phyloP scores from a whole-genome alignment of 1,284 basidiomycete genomes.

The Trichosporon sp. region DNA sequence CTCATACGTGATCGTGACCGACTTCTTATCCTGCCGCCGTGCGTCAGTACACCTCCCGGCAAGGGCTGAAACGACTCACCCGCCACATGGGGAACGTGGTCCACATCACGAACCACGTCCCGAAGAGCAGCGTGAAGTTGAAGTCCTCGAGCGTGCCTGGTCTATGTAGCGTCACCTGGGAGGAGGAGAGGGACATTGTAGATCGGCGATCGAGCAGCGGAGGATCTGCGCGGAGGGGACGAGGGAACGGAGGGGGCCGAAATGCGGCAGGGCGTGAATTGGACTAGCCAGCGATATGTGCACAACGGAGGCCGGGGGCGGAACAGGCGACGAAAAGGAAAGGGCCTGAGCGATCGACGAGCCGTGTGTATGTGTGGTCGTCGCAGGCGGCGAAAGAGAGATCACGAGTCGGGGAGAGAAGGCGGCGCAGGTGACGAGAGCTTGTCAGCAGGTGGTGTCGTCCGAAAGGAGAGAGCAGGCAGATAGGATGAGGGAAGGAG shows the following conservation, averaged over 20 bases:
- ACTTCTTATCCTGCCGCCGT: slow-evolving; percentile 1
- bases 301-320: not conserved
- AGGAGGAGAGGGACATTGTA: not conserved
- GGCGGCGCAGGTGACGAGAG: not conserved
- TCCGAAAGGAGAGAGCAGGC: not conserved
- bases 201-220: not conserved
- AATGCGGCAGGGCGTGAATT: not conserved
- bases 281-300: not conserved
- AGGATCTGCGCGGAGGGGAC: not conserved
- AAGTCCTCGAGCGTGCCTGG: slow-evolving; percentile 24
- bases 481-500: not conserved
- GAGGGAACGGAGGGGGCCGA: not conserved
- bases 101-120: slow-evolving; percentile 53
- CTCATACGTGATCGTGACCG: slow-evolving; percentile 10
- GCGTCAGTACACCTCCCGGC: not conserved
- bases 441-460: not conserved
- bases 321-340: not conserved
- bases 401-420: not conserved
- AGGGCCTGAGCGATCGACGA: not conserved
- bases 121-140: slow-evolving; percentile 50
- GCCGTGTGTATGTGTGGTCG: not conserved
- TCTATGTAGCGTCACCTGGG: not conserved
- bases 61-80: slow-evolving; percentile 38
- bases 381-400: not conserved
- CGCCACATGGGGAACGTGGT: slow-evolving; percentile 56